These are phyloP conservation scores for Yamagishiella unicocca DNA, from an alignment of 139 green algal genomes.

Conservation along the genomic window DNA sequence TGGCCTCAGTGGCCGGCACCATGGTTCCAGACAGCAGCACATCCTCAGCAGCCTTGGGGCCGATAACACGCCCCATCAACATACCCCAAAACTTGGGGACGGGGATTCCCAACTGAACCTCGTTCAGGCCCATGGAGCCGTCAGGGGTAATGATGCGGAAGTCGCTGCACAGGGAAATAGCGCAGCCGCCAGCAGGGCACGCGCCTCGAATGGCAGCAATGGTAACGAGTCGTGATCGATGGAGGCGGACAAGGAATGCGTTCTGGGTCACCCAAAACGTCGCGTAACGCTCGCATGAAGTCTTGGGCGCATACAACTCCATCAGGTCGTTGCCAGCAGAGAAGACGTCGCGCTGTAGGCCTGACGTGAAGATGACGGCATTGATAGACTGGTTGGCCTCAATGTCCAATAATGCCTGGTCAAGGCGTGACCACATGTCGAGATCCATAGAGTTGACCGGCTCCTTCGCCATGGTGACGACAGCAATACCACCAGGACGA, in stretches of 20 bases:
- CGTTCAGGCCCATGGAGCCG: conserved; percentile 84
- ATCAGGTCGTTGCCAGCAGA: conserved; percentile 79
- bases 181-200: conserved; percentile 94
- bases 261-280: conserved; percentile 89
- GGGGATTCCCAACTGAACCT: conserved; percentile 83
- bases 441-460: conserved; percentile 82
- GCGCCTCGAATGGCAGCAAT: conserved; percentile 88
- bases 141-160: conserved; percentile 84
- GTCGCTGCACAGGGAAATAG: conserved; percentile 91
- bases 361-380: conserved; percentile 80
- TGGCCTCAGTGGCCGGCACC: conserved; percentile 52
- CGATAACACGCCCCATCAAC: conserved; percentile 78
- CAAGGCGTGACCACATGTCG: conserved; percentile 70
- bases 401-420: conserved; percentile 60
- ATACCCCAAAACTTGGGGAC: conserved; percentile 90
- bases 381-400: conserved; percentile 70
- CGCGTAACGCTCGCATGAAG: conserved; percentile 63
- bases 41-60: conserved; percentile 65
- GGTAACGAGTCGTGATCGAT: conserved; percentile 80
- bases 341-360: conserved; percentile 82
- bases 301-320: conserved; percentile 89
- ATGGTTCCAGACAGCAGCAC: conserved; percentile 70
- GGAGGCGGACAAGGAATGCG: conserved; percentile 79
- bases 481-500: conserved; percentile 53
- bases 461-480: conserved; percentile 69